Evolutionary conservation across 192 early-diverging fungal genomes (phyloP), one percentile per base, ranked within the genome.

Genomic region (Thamnidium elegans): DNA sequence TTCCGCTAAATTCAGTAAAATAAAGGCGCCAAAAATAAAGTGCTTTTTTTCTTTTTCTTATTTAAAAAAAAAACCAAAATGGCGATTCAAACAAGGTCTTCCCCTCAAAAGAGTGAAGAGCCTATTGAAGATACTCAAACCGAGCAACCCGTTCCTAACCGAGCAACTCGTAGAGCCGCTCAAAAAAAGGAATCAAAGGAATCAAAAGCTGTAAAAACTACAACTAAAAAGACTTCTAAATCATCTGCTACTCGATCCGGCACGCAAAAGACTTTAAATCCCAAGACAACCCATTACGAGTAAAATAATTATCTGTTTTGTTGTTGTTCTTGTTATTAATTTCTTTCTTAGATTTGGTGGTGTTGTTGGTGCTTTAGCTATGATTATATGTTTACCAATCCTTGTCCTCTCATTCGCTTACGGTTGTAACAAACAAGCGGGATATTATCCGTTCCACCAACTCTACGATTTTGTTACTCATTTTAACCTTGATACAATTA

Each of bases 211-310:
- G 56, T 32, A n/a, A 39, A 58, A 15, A 0, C 34, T 3, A 7
- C 45, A 11, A 58, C 56, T 43, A 14, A 20, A 5, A 21, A 15
- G 6, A 23, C 56, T 14, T 23, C 34, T 2, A 58, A 9, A 21
- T 5, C 8, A 13, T 39, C 56, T n/a, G 11, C n/a, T 17, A 32
- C 31, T 4, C 4, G n/a, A 9, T 6, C 36, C 32, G 32, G 36
- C 3, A 1, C n/a, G 1, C 47, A 55, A 30, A 43, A 58, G 30
- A 45, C 31, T 7, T 64, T 89, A 58, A 83, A 93, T 66, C 87
- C 85, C 31, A 73, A 76, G 66, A 84, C 93, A 9, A 83, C 81
- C 8, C 78, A 82, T 61, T 93, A 88, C 70, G 95, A 96, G 77
- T 68, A 61, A 47, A 32, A 17, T 9, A 15, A 20, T 23, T 21